phyloP scores from a whole-genome alignment of 768 basidiomycete genomes.

The Naganishia kalamii region DNA sequence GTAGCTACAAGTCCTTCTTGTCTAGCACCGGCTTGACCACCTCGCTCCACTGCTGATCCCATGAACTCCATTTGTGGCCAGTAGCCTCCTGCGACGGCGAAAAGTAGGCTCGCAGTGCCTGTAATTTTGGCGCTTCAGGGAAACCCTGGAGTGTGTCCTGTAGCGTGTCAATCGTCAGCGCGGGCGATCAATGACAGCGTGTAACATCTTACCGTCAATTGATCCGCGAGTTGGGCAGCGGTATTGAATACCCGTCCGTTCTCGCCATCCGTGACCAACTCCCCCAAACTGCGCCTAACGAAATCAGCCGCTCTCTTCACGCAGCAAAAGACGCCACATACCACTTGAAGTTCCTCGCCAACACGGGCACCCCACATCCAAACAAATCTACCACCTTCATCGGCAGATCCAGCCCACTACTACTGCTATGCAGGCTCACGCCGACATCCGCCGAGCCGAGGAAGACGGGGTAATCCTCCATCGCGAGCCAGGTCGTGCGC shows the following conservation, averaged over 20 bases:
- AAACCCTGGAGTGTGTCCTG: slow-evolving; percentile 60
- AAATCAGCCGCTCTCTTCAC: neutral
- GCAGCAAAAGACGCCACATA: slow-evolving; percentile 45
- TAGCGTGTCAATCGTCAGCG: slow-evolving; percentile 4
- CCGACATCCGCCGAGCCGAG: slow-evolving; percentile 89
- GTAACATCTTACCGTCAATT: slow-evolving; percentile 53
- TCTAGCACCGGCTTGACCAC: slow-evolving; percentile 58
- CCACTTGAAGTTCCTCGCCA: slow-evolving; percentile 82
- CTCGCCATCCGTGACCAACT: slow-evolving; percentile 74
- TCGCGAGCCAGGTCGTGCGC: slow-evolving; percentile 70
- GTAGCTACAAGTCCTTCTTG: neutral
- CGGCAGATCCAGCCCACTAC: slow-evolving; percentile 82
- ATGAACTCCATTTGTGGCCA: slow-evolving; percentile 62
- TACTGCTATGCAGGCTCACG: slow-evolving; percentile 81
- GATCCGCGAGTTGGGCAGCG: slow-evolving; percentile 62
- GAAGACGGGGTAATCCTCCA: slow-evolving; percentile 79
- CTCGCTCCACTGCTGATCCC: slow-evolving; percentile 79
- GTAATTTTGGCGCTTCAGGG: slow-evolving; percentile 55
- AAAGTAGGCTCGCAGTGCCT: slow-evolving; percentile 55
- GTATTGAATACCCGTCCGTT: slow-evolving; percentile 77
- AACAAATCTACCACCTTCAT: slow-evolving; percentile 99
- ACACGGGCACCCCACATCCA: slow-evolving; percentile 88
- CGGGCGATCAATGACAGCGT: neutral
- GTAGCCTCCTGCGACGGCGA: slow-evolving; percentile 23
- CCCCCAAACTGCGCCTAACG: slow-evolving; percentile 57